Percentiles rank a stretch among this genome's conserved stretches.
These are phyloP conservation scores for Fusarium equiseti DNA, from an alignment of 2,329 filamentous ascomycete species.

Conservation along the genomic window DNA sequence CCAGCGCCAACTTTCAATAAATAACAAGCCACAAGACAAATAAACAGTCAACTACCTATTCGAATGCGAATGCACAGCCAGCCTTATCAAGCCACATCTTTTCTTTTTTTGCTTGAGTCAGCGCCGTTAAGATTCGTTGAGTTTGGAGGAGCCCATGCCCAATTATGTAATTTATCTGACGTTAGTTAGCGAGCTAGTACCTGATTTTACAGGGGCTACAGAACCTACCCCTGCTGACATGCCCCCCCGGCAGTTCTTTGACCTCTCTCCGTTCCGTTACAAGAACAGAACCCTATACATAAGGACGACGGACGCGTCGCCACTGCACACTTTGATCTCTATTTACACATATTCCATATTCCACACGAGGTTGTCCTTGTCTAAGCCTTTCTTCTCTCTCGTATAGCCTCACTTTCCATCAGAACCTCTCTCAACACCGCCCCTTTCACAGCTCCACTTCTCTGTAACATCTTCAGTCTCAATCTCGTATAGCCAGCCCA, in stretches of 20 bases:
- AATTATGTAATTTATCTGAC: conserved; percentile 20
- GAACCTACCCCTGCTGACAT: conserved; percentile 1
- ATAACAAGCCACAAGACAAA: background rate
- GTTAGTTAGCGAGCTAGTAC: conserved; percentile 29
- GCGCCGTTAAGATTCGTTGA: background rate
- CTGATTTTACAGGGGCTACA: conserved; percentile 22
- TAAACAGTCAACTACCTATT: background rate
- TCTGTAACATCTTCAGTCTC: background rate
- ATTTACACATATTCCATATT: background rate
- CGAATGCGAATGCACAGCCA: background rate
- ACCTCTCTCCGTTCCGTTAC: conserved; percentile 1
- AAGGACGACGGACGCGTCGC: conserved; percentile 16
- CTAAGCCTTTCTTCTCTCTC: background rate
- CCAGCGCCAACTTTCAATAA: background rate
- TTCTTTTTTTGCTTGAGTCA: background rate
- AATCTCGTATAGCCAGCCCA: conserved; percentile 1
- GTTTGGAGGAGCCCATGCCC: background rate
- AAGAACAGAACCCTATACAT: conserved; percentile 18
- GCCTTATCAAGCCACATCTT: background rate
- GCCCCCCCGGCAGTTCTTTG: conserved; percentile 20
- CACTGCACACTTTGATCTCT: background rate
- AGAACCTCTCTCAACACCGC: background rate
- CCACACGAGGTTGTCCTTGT: background rate
- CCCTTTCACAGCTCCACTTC: background rate
- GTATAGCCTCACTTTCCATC: background rate